Percentiles rank a stretch among this genome's conserved stretches.
Evolutionary conservation across 176 grass and related monocot genomes (phyloP).

Genomic region (Hsuehochloa calcarea): DNA sequence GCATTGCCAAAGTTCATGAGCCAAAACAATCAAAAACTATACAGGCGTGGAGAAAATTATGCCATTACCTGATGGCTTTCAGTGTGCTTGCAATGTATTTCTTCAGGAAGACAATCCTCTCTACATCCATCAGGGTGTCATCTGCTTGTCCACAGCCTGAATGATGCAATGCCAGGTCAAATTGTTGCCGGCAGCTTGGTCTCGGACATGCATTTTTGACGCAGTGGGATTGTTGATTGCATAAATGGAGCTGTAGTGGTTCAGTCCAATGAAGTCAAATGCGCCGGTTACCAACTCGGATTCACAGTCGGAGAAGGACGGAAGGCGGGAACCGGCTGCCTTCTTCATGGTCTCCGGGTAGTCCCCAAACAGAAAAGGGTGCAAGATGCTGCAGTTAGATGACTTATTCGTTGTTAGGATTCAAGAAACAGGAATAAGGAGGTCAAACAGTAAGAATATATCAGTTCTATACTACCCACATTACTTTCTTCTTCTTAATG

Average conservation of each 20-base stretch:
- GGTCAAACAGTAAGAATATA: neutral
- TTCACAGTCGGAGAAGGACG: slow-evolving; percentile 39
- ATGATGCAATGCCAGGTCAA: neutral
- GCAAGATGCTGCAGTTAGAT: slow-evolving; percentile 41
- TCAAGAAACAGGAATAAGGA: neutral
- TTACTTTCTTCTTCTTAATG: too few relatives aligned
- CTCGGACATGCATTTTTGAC: slow-evolving; percentile 5
- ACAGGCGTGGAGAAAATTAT: neutral
- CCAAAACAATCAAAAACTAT: neutral
- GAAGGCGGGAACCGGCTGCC: slow-evolving; percentile 39
- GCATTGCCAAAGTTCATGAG: neutral
- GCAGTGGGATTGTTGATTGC: slow-evolving; percentile 34
- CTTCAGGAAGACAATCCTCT: slow-evolving; percentile 38
- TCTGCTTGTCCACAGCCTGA: slow-evolving; percentile 33
- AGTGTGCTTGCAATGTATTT: slow-evolving; percentile 43
- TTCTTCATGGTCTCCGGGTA: slow-evolving; percentile 58
- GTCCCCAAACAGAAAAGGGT: slow-evolving; percentile 52
- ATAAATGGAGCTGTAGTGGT: slow-evolving; percentile 53
- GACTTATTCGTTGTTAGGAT: neutral
- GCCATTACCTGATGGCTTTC: slow-evolving; percentile 42
- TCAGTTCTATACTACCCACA: neutral
- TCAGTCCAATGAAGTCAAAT: slow-evolving; percentile 63
- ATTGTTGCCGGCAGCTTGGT: slow-evolving; percentile 15
- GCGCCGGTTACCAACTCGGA: slow-evolving; percentile 42
- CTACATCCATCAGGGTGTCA: slow-evolving; percentile 27